Evolutionary conservation across 495 filamentous ascomycete species (phyloP).

Genomic region (Penicillium maclennaniae): DNA sequence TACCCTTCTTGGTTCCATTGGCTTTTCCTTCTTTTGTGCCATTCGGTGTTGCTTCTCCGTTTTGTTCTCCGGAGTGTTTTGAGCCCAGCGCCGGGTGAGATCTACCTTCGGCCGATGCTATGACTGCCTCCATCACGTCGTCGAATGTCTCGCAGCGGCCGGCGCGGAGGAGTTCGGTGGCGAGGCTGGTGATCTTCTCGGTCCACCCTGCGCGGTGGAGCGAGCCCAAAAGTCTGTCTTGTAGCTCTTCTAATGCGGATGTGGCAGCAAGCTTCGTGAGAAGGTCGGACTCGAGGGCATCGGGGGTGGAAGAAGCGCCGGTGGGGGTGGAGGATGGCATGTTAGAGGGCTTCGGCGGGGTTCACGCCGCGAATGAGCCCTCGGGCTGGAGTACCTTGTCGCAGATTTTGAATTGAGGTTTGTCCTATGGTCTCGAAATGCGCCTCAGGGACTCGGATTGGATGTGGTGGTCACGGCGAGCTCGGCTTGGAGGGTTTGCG

Average conservation of each 20-base stretch:
- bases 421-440: background rate
- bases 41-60: slow-evolving; percentile 17
- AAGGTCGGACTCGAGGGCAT: slow-evolving; percentile 45
- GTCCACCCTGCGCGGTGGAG: slow-evolving; percentile 44
- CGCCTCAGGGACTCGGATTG: background rate
- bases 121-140: slow-evolving; percentile 42
- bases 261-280: slow-evolving; percentile 40
- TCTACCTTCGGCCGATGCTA: slow-evolving; percentile 40
- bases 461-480: background rate
- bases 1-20: slow-evolving; percentile 25
- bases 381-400: background rate
- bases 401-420: background rate
- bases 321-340: slow-evolving; percentile 29
- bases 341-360: slow-evolving; percentile 3
- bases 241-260: slow-evolving; percentile 42
- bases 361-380: slow-evolving; percentile 1
- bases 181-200: slow-evolving; percentile 36
- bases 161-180: slow-evolving; percentile 43
- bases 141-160: slow-evolving; percentile 47
- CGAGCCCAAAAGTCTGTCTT: slow-evolving; percentile 39
- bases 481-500: background rate
- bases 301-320: slow-evolving; percentile 23
- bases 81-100: slow-evolving; percentile 29
- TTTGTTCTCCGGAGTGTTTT: slow-evolving; percentile 8
- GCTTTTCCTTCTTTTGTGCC: slow-evolving; percentile 21